These are phyloP conservation scores for Sordariomycetes sp. DNA, from an alignment of 2,329 filamentous ascomycete species.

Conservation along the genomic window DNA sequence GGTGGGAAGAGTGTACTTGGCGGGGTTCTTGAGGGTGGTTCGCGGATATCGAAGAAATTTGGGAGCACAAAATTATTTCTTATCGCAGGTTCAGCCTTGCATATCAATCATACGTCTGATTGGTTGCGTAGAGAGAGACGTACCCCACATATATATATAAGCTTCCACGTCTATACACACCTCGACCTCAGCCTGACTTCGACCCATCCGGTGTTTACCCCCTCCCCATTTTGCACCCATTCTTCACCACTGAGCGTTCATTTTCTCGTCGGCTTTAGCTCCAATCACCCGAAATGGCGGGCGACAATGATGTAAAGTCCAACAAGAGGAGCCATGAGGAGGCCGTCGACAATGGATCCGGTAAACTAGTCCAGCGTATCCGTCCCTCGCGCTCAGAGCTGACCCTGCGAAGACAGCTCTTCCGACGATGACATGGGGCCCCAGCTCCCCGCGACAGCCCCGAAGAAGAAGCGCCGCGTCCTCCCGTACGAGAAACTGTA, in stretches of 20 bases:
- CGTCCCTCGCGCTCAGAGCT: neutral
- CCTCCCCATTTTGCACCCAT: neutral
- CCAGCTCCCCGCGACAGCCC: conserved; percentile 65
- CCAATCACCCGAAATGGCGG: neutral
- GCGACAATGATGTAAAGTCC: conserved; percentile 18
- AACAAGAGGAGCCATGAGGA: conserved; percentile 10
- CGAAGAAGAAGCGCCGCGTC: conserved; percentile 76
- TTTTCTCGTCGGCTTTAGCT: neutral
- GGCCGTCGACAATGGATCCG: neutral
- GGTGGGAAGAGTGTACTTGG: neutral
- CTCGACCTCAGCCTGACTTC: neutral
- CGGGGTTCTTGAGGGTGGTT: neutral
- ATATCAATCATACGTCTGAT: neutral
- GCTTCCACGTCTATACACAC: neutral
- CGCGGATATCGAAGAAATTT: neutral
- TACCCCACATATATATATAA: neutral
- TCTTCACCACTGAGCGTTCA: neutral
- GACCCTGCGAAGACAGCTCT: conserved; percentile 24
- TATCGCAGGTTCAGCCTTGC: neutral
- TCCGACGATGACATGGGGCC: conserved; percentile 90
- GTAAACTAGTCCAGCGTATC: neutral
- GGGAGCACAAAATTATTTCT: conserved; percentile 3
- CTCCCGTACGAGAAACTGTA: conserved; percentile 94
- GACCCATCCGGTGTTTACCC: neutral
- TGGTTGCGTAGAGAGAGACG: neutral